These are phyloP conservation scores for Picochlorum sp. DNA, from an alignment of 139 green algal genomes.

Conservation along the genomic window DNA sequence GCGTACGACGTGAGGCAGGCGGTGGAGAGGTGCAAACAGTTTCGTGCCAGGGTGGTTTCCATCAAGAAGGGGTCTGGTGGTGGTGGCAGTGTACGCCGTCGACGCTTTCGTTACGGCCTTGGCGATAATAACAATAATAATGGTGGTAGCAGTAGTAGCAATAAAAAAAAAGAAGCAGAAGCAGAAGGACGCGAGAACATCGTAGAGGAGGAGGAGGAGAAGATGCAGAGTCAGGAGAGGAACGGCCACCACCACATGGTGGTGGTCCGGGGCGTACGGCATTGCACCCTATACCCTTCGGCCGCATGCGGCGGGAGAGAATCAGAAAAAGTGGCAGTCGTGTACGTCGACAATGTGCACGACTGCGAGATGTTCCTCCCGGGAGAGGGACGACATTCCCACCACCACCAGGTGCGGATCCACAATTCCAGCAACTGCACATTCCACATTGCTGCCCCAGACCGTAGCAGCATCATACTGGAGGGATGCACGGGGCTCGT, in stretches of 20 bases:
- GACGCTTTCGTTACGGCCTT: background rate
- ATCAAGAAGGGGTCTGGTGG: background rate
- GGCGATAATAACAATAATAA: no score
- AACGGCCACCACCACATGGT: no score
- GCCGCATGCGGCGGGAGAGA: no score
- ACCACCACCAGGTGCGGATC: slow-evolving; percentile 51
- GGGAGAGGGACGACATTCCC: slow-evolving; percentile 12
- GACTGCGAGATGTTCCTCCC: slow-evolving; percentile 4
- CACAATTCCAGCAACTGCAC: slow-evolving; percentile 41
- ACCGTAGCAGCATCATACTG: background rate
- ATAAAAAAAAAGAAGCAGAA: no score
- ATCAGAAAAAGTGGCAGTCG: background rate
- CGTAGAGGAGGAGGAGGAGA: no score
- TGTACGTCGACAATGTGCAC: background rate
- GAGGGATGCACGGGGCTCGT: background rate
- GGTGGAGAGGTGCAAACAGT: background rate
- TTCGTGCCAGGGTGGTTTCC: background rate
- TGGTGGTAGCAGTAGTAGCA: no score
- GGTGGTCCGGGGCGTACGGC: no score
- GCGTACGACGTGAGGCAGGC: background rate
- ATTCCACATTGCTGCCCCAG: slow-evolving; percentile 48
- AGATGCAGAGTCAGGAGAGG: no score
- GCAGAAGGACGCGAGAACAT: no score
- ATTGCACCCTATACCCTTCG: no score
- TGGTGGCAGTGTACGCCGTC: background rate